Evolutionary conservation across 2,329 filamentous ascomycete genomes (phyloP), one percentile per base, ranked within the genome.

Genomic region (Chrysoporthe austroafricana): DNA sequence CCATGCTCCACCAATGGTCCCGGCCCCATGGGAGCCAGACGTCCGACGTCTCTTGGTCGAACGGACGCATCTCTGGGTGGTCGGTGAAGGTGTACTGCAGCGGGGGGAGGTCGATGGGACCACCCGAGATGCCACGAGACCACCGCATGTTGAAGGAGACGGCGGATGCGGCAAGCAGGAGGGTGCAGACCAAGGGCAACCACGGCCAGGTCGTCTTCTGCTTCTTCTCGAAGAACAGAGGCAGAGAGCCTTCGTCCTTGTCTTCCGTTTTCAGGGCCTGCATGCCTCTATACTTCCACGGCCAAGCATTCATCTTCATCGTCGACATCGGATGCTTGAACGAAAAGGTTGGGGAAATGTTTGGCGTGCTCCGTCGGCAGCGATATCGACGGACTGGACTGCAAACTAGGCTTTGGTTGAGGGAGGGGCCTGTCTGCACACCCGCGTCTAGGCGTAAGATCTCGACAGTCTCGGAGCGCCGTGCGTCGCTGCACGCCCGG

Each of bases 1-100:
- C 34, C 56, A 58, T 58, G 34, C 34, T 39, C 56, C 32, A 58
- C 56, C 56, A 58, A 39, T 58, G 26, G 26, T 34, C 26, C 26
- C 56, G 26, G 26, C 26, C 56, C 34, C 9, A 36, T 36, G 56
- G 26, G 56, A 34, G 26, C 56, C 56, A 58, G 26, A 34, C 18
- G 26, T 58, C 56, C 56, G 26, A 39, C 56, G 56, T 58, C 26
- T 34, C 56, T 39, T 58, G 26, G 56, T 58, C 56, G 34, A 58
- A 58, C 2, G 56, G 56, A 34, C 26, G 56, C 26, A 58, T 34
- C 56, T 58, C 34, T 34, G 26, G 56, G 8, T 58, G 56, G 26
- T 58, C 34, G 18, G 13, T 18, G 32, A 58, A 58, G 26, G 56
- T 39, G 34, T 58, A 39, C n/a, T 34, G 34, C 26, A 58, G 11